Percentiles rank a stretch among this genome's conserved stretches.
Conservation (phyloP, 192 early-diverging fungal genomes). For the Coemansia reversa region DNA sequence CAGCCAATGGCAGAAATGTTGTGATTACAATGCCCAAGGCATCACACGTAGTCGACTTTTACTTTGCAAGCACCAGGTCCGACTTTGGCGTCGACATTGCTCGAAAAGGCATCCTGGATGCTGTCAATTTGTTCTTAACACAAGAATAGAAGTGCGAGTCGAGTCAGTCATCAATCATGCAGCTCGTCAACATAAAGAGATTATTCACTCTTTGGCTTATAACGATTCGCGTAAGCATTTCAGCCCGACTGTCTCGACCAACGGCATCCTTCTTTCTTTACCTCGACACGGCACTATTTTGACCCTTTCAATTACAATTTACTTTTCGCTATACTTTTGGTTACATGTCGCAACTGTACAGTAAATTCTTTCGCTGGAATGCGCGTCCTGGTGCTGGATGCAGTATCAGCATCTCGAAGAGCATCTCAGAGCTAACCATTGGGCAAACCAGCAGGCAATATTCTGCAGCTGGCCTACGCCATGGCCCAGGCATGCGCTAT, state of each 20-base stretch:
- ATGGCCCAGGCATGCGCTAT: no score
- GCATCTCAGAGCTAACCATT: neutral
- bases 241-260: neutral
- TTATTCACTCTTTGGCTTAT: neutral
- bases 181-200: no score
- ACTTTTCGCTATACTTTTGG: neutral
- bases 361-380: conserved; percentile 15
- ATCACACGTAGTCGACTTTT: conserved; percentile 52
- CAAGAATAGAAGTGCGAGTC: conserved; percentile 5
- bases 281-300: neutral
- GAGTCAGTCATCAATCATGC: neutral
- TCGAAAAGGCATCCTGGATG: conserved; percentile 31
- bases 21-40: conserved; percentile 48
- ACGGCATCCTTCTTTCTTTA: neutral
- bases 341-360: conserved; percentile 32
- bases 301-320: neutral
- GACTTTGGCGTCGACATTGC: conserved; percentile 50
- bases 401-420: neutral
- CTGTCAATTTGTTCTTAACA: conserved; percentile 28
- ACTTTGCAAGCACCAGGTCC: conserved; percentile 26
- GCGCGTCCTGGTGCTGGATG: neutral
- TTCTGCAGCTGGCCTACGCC: neutral
- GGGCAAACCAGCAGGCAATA: neutral
- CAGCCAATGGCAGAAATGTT: conserved; percentile 22
- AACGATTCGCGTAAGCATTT: conserved; percentile 3